Percentiles rank a stretch among this genome's conserved stretches.
Conservation (phyloP, 106 monocot genomes). For the Xerophyta viscosa region DNA sequence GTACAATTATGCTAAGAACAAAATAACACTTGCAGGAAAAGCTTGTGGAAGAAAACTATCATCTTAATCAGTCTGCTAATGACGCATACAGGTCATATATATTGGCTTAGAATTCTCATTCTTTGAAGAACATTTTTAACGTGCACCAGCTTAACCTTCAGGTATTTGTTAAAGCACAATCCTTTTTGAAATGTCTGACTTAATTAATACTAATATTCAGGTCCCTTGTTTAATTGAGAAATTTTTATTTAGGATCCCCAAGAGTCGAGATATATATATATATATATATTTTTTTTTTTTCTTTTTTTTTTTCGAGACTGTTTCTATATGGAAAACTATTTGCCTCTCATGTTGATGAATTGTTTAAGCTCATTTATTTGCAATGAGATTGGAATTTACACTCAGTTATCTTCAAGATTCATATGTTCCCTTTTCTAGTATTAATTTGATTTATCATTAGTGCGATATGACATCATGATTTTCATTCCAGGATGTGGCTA, state of each 20-base stretch:
- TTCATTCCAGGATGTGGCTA: conserved; percentile 55
- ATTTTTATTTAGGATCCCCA: too few species aligned
- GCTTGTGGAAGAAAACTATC: conserved; percentile 76
- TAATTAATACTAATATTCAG: neutral
- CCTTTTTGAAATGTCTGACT: neutral
- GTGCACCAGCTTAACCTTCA: conserved; percentile 74
- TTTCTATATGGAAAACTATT: too few species aligned
- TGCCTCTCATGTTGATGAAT: too few species aligned
- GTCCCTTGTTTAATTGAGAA: too few species aligned
- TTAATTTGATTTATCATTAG: neutral
- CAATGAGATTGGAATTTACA: too few species aligned
- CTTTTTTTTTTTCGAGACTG: too few species aligned
- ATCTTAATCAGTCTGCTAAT: conserved; percentile 75
- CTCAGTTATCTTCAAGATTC: too few species aligned
- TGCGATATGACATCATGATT: too few species aligned
- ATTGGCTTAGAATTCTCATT: conserved; percentile 75
- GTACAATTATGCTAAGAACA: neutral
- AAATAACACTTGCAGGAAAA: conserved; percentile 67
- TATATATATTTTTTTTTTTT: too few species aligned
- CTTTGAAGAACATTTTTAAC: conserved; percentile 80
- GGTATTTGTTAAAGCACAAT: conserved; percentile 27
- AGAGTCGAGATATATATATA: too few species aligned
- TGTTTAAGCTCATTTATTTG: too few species aligned
- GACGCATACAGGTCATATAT: conserved; percentile 83
- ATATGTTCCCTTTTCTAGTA: neutral